Evolutionary conservation across 176 grass and related monocot genomes (phyloP).

Genomic region (Carex parvula): DNA sequence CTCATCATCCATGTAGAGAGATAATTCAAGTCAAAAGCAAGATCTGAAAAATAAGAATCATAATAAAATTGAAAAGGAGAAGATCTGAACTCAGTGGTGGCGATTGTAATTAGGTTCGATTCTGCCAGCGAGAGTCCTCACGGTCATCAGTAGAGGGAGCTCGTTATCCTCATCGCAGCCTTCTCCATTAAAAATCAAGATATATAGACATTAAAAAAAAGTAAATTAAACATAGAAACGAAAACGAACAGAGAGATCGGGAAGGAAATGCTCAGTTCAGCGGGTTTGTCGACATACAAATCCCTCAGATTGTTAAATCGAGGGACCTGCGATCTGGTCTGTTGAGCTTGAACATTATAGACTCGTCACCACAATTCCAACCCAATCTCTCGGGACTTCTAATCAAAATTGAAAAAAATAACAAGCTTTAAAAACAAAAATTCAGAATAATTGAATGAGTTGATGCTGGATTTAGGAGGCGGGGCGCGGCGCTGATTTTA

Average conservation of each 20-base stretch:
- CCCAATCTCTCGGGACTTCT: no score
- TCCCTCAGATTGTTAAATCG: constrained; percentile 30
- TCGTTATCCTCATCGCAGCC: constrained; percentile 77
- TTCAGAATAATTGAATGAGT: neutral
- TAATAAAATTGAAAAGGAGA: neutral
- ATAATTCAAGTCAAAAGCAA: neutral
- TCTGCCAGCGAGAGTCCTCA: constrained; percentile 90
- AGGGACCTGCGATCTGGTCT: constrained; percentile 81
- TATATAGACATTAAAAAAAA: neutral
- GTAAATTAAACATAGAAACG: neutral
- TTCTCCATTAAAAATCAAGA: neutral
- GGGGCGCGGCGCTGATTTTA: no score
- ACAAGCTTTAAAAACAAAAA: neutral
- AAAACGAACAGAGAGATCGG: neutral
- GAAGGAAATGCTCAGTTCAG: constrained; percentile 69
- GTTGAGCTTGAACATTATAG: constrained; percentile 89
- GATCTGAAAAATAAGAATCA: neutral
- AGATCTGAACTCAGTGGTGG: constrained; percentile 60
- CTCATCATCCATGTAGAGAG: constrained; percentile 32
- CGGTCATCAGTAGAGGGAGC: constrained; percentile 95
- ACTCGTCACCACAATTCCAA: constrained; percentile 69
- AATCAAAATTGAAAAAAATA: neutral
- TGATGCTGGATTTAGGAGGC: neutral
- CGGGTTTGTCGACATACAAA: constrained; percentile 92
- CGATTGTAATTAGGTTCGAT: constrained; percentile 72